Evolutionary conservation across 2,329 filamentous ascomycete genomes (phyloP).

Genomic region (Claviceps sp.): DNA sequence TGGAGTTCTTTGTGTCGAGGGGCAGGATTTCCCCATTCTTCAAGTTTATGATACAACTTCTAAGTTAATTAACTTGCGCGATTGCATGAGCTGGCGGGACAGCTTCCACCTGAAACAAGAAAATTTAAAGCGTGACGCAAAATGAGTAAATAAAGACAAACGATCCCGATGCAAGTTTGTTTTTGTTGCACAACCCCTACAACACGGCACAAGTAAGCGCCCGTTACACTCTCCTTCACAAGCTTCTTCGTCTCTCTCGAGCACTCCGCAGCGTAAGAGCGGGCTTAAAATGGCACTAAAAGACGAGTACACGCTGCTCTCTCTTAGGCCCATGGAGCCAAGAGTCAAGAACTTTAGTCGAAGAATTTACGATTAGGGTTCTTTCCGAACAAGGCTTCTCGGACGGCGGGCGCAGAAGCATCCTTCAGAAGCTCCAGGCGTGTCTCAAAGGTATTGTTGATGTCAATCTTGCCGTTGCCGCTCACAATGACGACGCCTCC

Average conservation of each 20-base stretch:
- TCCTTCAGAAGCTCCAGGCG: slow-evolving; percentile 74
- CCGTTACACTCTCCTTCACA: not conserved
- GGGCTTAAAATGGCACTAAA: not conserved
- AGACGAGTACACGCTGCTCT: not conserved
- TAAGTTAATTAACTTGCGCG: slow-evolving; percentile 11
- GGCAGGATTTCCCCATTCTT: not conserved
- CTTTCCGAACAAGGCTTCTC: slow-evolving; percentile 79
- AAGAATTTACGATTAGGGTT: slow-evolving; percentile 94
- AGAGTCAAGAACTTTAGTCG: slow-evolving; percentile 44
- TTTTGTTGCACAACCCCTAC: too few species aligned
- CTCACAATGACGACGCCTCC: slow-evolving; percentile 75
- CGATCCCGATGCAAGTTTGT: not conserved
- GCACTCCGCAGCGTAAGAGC: slow-evolving; percentile 6
- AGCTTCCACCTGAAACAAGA: not conserved
- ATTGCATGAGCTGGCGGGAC: slow-evolving; percentile 5
- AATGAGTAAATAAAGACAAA: not conserved
- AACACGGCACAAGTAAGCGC: too few species aligned
- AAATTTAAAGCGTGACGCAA: not conserved
- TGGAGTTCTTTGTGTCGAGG: not conserved
- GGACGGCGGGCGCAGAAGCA: slow-evolving; percentile 70
- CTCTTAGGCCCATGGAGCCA: not conserved
- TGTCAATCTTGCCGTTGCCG: slow-evolving; percentile 83
- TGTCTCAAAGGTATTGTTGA: slow-evolving; percentile 96
- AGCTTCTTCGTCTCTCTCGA: not conserved
- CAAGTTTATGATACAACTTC: slow-evolving; percentile 19